These are phyloP conservation scores for Stephania japonica DNA, from an alignment of 164 flowering plant species.

Conservation along the genomic window DNA sequence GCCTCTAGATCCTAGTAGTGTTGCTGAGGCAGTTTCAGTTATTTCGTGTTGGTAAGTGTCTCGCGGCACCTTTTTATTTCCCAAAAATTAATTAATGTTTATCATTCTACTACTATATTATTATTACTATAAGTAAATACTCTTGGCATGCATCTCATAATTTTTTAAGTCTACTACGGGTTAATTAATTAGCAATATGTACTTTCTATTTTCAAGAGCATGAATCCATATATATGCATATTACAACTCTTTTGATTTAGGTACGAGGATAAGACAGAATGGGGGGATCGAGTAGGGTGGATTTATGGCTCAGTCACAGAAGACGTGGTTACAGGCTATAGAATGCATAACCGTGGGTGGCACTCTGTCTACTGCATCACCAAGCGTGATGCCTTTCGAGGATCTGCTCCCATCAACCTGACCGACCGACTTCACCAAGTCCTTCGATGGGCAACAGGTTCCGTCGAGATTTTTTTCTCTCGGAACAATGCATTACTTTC, in stretches of 20 bases:
- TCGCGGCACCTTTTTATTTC: no score
- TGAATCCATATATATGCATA: no score
- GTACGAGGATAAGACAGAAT: slow-evolving; percentile 82
- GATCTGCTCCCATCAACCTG: slow-evolving; percentile 82
- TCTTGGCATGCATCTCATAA: no score
- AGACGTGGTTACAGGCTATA: slow-evolving; percentile 76
- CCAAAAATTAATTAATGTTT: no score
- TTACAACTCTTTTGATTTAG: no score
- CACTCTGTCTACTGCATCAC: slow-evolving; percentile 75
- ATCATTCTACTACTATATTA: no score
- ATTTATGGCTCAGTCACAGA: slow-evolving; percentile 82
- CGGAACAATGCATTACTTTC: slow-evolving; percentile 74
- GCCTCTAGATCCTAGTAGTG: slow-evolving; percentile 68
- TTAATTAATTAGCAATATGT: no score
- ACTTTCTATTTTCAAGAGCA: no score
- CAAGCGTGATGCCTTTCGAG: slow-evolving; percentile 78
- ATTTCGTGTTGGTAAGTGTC: slow-evolving; percentile 47
- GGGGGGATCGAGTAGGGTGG: slow-evolving; percentile 83
- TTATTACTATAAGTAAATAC: no score
- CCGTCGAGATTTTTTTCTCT: slow-evolving; percentile 84
- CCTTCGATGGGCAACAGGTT: slow-evolving; percentile 85
- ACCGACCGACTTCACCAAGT: slow-evolving; percentile 85
- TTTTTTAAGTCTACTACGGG: no score
- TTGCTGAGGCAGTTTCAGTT: slow-evolving; percentile 68
- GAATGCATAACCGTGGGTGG: slow-evolving; percentile 90